phyloP scores from a whole-genome alignment of 768 basidiomycete species.

The Amanita exitialis region DNA sequence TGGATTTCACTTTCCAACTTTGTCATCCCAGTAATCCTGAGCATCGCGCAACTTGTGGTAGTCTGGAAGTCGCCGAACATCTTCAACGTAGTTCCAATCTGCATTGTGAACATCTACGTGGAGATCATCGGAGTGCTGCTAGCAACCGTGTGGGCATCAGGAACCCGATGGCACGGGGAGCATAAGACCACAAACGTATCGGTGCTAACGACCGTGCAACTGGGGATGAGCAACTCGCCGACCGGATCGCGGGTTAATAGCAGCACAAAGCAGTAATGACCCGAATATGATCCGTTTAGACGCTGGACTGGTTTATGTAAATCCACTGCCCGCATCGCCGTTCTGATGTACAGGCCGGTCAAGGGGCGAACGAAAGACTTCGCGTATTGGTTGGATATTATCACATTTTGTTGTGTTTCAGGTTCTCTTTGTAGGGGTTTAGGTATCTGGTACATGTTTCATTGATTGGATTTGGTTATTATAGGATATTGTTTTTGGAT shows the following conservation, averaged over 20 bases:
- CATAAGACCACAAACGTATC: not conserved
- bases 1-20: slow-evolving; percentile 19
- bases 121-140: slow-evolving; percentile 20
- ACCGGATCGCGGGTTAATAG: not conserved
- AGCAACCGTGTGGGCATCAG: slow-evolving; percentile 16
- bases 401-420: too few relatives aligned
- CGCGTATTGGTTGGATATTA: too few relatives aligned
- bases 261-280: not conserved
- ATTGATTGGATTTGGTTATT: too few relatives aligned
- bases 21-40: slow-evolving; percentile 18
- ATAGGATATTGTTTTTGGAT: too few relatives aligned
- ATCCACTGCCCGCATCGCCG: too few relatives aligned
- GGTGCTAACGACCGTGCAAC: not conserved
- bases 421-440: too few relatives aligned
- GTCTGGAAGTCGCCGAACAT: slow-evolving; percentile 7
- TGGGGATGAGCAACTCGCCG: not conserved
- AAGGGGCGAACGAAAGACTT: too few relatives aligned
- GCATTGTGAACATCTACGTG: slow-evolving; percentile 14
- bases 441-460: too few relatives aligned
- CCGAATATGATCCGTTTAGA: not conserved
- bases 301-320: not conserved
- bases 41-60: slow-evolving; percentile 13
- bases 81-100: slow-evolving; percentile 6
- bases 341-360: too few relatives aligned
- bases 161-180: slow-evolving; percentile 8